Evolutionary conservation across 257 asterid genomes (phyloP).

Genomic region (Euphrasia confusa): DNA sequence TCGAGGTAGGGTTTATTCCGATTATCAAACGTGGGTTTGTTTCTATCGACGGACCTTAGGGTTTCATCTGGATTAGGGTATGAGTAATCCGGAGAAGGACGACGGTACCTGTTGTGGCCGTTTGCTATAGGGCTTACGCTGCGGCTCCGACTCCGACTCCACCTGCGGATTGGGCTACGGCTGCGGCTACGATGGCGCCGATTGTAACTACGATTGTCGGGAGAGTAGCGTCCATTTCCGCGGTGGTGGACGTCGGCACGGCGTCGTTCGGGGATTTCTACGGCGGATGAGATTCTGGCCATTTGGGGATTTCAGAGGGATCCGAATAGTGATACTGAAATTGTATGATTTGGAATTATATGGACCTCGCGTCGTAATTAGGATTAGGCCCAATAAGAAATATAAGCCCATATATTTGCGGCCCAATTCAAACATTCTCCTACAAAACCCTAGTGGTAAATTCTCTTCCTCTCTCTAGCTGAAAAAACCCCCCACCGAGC

Average conservation of each 20-base stretch:
- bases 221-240: slow-evolving; percentile 32
- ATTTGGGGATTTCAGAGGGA: slow-evolving; percentile 24
- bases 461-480: background rate
- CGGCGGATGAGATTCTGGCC: slow-evolving; percentile 61
- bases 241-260: slow-evolving; percentile 26
- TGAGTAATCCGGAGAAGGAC: slow-evolving; percentile 68
- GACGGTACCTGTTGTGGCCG: slow-evolving; percentile 46
- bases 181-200: slow-evolving; percentile 32
- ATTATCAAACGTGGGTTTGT: slow-evolving; percentile 25
- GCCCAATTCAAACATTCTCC: background rate
- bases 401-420: background rate
- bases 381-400: background rate
- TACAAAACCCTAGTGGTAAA: slow-evolving; percentile 35
- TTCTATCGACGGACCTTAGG: slow-evolving; percentile 26
- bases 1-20: slow-evolving; percentile 47
- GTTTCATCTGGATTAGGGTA: slow-evolving; percentile 40
- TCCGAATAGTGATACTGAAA: background rate
- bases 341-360: too few species aligned
- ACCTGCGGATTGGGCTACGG: slow-evolving; percentile 40
- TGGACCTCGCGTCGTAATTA: too few species aligned
- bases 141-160: slow-evolving; percentile 38
- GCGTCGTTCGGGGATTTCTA: slow-evolving; percentile 52
- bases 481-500: slow-evolving; percentile 17
- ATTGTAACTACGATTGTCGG: slow-evolving; percentile 29
- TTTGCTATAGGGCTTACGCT: slow-evolving; percentile 47